Conservation (phyloP, 352 stramenopile genomes). For the Phytophthora uliginosa region DNA sequence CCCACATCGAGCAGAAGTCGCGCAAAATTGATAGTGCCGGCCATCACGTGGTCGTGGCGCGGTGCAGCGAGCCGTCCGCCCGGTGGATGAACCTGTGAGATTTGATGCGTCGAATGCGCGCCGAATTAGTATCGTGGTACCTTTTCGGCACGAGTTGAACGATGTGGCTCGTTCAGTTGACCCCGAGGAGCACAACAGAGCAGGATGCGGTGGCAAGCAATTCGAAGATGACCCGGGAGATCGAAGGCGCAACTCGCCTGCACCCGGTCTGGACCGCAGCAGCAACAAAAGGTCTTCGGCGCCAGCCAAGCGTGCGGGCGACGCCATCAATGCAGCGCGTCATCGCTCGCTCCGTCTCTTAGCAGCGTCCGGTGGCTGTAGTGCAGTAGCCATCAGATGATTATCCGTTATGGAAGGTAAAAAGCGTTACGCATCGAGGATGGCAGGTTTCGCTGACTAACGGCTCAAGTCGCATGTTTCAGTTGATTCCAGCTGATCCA, state of each 20-base stretch:
- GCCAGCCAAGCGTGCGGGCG: too few relatives aligned
- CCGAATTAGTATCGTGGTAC: conserved; percentile 1
- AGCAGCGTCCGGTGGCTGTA: conserved; percentile 13
- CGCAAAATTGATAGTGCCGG: conserved; percentile 15
- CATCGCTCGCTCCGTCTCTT: conserved; percentile 3
- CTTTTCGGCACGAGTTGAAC: conserved; percentile 8
- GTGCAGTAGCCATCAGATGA: conserved; percentile 1
- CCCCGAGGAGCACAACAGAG: conserved; percentile 4
- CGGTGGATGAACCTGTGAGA: conserved; percentile 21
- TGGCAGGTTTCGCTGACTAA: conserved; percentile 9
- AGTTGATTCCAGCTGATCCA: not conserved
- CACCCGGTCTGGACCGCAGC: not conserved
- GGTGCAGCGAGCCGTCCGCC: conserved; percentile 11
- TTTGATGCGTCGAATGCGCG: not conserved
- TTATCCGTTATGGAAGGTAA: conserved; percentile 7
- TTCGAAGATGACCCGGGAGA: not conserved
- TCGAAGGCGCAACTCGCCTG: not conserved
- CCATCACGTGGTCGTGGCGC: conserved; percentile 14
- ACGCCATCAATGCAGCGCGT: not conserved
- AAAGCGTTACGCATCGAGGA: conserved; percentile 12
- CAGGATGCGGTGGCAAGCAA: not conserved
- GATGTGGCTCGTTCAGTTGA: conserved; percentile 1
- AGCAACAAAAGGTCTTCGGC: too few relatives aligned
- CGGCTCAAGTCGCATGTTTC: not conserved
- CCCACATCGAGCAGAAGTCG: conserved; percentile 7